These are phyloP conservation scores for Rhododendron ovatum DNA, from an alignment of 148 eudicot genomes.

Conservation along the genomic window DNA sequence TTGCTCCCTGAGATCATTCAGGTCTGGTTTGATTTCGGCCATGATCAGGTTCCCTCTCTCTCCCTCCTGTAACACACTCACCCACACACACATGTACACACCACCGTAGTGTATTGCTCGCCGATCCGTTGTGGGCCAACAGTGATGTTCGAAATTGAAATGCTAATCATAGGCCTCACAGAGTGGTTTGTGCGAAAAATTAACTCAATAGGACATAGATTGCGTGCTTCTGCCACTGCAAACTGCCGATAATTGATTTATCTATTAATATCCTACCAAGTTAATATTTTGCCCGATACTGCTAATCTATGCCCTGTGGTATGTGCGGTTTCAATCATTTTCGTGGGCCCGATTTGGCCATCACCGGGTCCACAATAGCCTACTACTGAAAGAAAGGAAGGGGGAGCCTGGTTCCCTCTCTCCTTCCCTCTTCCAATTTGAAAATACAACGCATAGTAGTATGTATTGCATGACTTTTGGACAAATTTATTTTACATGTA, in stretches of 20 bases:
- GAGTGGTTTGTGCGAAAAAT: neutral
- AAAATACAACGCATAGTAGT: too few relatives aligned
- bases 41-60: constrained; percentile 55
- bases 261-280: neutral
- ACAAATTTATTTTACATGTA: too few relatives aligned
- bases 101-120: neutral
- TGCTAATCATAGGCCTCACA: neutral
- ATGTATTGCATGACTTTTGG: too few relatives aligned
- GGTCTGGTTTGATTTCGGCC: constrained; percentile 85
- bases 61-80: constrained; percentile 25
- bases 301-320: neutral
- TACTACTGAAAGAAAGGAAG: too few relatives aligned
- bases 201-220: neutral
- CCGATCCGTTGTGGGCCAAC: neutral
- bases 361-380: too few relatives aligned
- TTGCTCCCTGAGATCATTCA: constrained; percentile 67
- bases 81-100: neutral
- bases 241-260: neutral
- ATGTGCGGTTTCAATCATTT: neutral
- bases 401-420: too few relatives aligned
- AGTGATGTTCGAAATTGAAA: neutral
- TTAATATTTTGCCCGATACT: neutral
- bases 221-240: neutral
- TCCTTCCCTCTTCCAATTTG: too few relatives aligned
- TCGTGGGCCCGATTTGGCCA: neutral